phyloP scores from a whole-genome alignment of 164 flowering plant genomes.

The Litsea cubeba region DNA sequence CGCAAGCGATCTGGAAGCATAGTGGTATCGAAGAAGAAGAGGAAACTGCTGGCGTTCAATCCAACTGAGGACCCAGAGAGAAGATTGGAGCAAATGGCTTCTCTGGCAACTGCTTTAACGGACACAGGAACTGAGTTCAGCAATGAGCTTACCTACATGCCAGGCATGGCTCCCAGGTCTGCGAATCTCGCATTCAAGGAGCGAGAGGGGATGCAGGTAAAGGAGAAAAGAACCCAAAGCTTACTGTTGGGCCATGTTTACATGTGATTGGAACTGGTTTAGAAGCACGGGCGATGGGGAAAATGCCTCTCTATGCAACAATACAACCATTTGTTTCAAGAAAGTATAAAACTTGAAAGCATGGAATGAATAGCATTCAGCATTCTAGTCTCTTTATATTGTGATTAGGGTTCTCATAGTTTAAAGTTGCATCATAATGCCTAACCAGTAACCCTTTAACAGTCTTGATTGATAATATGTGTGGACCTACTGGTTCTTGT shows the following conservation, averaged over 20 bases:
- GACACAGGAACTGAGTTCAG: slow-evolving; percentile 62
- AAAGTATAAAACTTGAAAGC: not conserved
- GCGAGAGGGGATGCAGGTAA: slow-evolving; percentile 88
- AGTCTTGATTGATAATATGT: no score
- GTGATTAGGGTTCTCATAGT: not conserved
- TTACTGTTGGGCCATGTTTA: not conserved
- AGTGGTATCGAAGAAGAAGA: slow-evolving; percentile 60
- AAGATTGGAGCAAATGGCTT: slow-evolving; percentile 81
- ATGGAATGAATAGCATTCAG: not conserved
- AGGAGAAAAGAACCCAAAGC: not conserved
- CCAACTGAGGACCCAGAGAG: slow-evolving; percentile 62
- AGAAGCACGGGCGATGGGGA: no score
- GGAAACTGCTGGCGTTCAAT: slow-evolving; percentile 63
- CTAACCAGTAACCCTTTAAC: no score
- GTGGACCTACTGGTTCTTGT: not conserved
- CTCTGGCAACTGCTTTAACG: slow-evolving; percentile 78
- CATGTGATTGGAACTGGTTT: not conserved
- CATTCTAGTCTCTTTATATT: not conserved
- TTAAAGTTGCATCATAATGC: no score
- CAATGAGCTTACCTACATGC: slow-evolving; percentile 67
- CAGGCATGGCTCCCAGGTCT: slow-evolving; percentile 78
- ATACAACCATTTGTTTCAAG: not conserved
- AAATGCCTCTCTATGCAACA: not conserved
- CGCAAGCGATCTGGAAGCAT: slow-evolving; percentile 41
- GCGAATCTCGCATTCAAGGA: slow-evolving; percentile 66